These are phyloP conservation scores for Podospora anserina DNA, from an alignment of 495 filamentous ascomycete species.

Conservation along the genomic window DNA sequence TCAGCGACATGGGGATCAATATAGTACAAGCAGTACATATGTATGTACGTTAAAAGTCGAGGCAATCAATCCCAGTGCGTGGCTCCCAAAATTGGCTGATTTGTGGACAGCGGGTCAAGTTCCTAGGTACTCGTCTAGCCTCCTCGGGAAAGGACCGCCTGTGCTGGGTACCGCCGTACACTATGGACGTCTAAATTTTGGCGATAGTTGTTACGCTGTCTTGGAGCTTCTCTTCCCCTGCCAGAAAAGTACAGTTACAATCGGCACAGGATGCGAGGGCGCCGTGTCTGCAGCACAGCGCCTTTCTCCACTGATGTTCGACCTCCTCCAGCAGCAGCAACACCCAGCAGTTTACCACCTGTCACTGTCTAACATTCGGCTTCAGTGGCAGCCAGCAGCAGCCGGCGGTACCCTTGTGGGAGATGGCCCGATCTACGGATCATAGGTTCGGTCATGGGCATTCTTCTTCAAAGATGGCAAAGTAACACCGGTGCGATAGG, in stretches of 20 bases:
- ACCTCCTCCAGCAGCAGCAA: too few relatives aligned
- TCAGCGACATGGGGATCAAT: neutral
- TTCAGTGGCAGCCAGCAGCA: neutral
- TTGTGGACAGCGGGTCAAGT: neutral
- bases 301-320: too few relatives aligned
- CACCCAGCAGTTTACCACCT: neutral
- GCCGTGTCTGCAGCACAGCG: neutral
- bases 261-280: neutral
- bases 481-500: neutral
- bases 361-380: too few relatives aligned
- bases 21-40: neutral
- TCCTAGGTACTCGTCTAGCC: neutral
- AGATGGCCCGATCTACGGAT: neutral
- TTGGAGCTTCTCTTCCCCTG: neutral
- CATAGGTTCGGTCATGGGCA: neutral
- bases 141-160: neutral
- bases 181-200: neutral
- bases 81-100: neutral
- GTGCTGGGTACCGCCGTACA: neutral
- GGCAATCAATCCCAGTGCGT: neutral
- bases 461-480: neutral
- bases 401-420: neutral
- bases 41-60: neutral
- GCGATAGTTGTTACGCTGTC: neutral
- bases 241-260: neutral